A percentile compares a stretch with the other conserved stretches of the same genome.
phyloP scores from a whole-genome alignment of 768 basidiomycete genomes.

The Agaricus blazei region DNA sequence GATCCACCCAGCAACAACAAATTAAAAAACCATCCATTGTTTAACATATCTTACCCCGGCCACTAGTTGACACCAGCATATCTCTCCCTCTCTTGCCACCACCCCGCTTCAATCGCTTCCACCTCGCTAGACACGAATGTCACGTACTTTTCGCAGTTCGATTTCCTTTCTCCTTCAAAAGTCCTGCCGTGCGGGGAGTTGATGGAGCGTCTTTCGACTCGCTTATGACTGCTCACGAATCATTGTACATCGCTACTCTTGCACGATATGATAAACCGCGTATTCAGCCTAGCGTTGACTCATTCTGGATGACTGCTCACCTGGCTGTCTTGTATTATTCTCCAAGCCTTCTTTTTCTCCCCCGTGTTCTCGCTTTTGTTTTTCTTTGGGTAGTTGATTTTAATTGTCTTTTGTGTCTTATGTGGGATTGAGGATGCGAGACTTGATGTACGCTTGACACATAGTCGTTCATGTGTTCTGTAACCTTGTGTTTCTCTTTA shows the following conservation, averaged over 20 bases:
- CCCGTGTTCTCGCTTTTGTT: constrained; percentile 6
- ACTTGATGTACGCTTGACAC: constrained; percentile 2
- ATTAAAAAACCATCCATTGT: background rate
- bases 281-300: constrained; percentile 4
- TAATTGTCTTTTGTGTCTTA: background rate
- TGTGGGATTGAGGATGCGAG: constrained; percentile 2
- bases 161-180: constrained; percentile 5
- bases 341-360: constrained; percentile 1
- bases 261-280: constrained; percentile 4
- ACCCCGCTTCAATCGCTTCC: background rate
- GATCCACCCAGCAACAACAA: background rate
- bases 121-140: constrained; percentile 5
- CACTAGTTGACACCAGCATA: constrained; percentile 10
- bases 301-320: constrained; percentile 1
- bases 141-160: constrained; percentile 1
- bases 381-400: constrained; percentile 17
- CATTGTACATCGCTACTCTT: constrained; percentile 6
- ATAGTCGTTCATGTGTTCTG: background rate
- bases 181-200: constrained; percentile 10
- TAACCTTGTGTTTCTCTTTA: background rate
- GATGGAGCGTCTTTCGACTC: constrained; percentile 5
- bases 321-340: constrained; percentile 6
- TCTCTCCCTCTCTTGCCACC: background rate
- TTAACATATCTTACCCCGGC: constrained; percentile 7
- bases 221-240: constrained; percentile 8